Conservation (phyloP, 805 yeast genomes). For the Priceomyces fermenticarens region DNA sequence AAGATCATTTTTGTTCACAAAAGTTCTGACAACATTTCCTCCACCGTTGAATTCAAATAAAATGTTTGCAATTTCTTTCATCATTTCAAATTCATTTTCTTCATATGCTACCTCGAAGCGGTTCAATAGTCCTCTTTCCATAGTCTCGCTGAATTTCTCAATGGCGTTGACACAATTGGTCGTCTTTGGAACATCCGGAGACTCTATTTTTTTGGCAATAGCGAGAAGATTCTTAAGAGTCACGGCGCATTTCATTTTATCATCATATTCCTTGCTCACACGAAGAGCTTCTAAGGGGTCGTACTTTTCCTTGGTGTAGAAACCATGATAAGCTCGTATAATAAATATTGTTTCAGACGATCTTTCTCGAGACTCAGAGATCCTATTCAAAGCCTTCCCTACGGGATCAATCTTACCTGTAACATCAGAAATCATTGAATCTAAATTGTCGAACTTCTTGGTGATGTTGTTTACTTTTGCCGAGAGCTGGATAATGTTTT, state of each 20-base stretch:
- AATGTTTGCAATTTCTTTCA: conserved; percentile 74
- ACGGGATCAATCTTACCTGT: conserved; percentile 63
- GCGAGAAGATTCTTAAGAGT: conserved; percentile 62
- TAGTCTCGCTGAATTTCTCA: conserved; percentile 67
- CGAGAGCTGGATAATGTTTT: conserved; percentile 57
- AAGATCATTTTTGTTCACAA: conserved; percentile 74
- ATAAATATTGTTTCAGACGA: conserved; percentile 70
- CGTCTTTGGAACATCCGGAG: conserved; percentile 48
- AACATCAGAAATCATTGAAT: conserved; percentile 52
- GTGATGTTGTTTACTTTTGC: conserved; percentile 45
- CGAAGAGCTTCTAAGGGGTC: conserved; percentile 58
- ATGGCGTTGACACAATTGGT: conserved; percentile 42
- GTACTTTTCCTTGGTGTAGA: conserved; percentile 55
- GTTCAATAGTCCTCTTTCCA: conserved; percentile 70
- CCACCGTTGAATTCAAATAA: conserved; percentile 84
- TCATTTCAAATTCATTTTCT: conserved; percentile 60
- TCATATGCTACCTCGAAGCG: conserved; percentile 74
- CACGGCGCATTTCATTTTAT: conserved; percentile 65
- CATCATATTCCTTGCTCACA: conserved; percentile 44
- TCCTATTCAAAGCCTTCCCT: conserved; percentile 63
- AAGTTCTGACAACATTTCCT: conserved; percentile 72
- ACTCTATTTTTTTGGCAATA: conserved; percentile 62
- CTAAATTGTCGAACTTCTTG: conserved; percentile 48
- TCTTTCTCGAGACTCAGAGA: conserved; percentile 70
- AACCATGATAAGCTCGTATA: conserved; percentile 73